Base-by-base conservation (phyloP, 805 yeast genomes). In the Starmerella apis region DNA sequence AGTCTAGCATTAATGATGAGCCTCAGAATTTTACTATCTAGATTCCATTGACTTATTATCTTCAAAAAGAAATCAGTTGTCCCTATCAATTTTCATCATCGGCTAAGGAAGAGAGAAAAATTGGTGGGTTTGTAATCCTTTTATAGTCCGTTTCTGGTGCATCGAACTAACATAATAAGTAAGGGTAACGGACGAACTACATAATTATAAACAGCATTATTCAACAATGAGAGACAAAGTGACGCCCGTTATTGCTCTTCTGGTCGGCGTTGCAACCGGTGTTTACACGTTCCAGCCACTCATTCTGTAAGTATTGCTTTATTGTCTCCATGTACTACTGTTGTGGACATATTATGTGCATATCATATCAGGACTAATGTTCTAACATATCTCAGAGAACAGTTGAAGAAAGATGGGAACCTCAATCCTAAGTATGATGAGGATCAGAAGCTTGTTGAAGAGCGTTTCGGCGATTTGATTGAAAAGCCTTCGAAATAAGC, bases 21-120 rank as follows among this genome's bases (percentile, higher is more conserved):
- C 54, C 58, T 60, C 63, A 56, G 61, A 54, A 50, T 46, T 56
- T 51, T 59, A 63, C 65, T 61, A 63, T 62, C 63, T 58, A 57
- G 61, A 57, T 58, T 60, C 62, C 62, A 55, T 53, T 37, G 59
- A 54, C 51, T 36, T 31, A 51, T 39, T 48, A 19, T 49, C 58
- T 57, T 52, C 60, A 58, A 58, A 24, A 47, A 35, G 39, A 48
- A 38, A 54, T 63, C 65, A 55, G 65, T 62, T 63, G 66, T 63
- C 66, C 66, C 66, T 62, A 63, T 63, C 66, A 49, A 55, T 53
- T 55, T 53, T 61, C 65, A 60, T 63, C 66, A 61, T 55, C 28
- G 56, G 49, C 58, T 54, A 28, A 45, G 42, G 35, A 43, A 48
- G 37, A 33, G 43, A 23, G 23, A 42, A 22, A 14, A 30, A 16